These are phyloP conservation scores for Entonaema liquescens DNA, from an alignment of 495 filamentous ascomycete species.

Conservation along the genomic window DNA sequence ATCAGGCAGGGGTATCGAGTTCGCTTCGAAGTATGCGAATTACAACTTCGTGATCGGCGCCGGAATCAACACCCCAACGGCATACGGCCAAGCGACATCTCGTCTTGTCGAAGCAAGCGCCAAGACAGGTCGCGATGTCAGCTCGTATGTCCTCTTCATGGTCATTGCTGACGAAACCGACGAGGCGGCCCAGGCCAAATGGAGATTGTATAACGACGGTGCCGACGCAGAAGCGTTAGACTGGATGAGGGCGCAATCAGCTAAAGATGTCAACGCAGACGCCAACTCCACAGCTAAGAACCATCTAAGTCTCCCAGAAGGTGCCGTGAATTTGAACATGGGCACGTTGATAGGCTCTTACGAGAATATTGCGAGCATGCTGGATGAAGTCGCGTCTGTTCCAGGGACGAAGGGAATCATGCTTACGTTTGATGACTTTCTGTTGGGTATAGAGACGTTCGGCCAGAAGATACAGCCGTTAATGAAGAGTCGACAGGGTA, in stretches of 20 bases:
- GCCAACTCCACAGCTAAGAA: slow-evolving; percentile 40
- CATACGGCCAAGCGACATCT: slow-evolving; percentile 31
- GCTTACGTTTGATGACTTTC: slow-evolving; percentile 47
- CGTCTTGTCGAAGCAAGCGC: slow-evolving; percentile 39
- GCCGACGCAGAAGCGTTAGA: slow-evolving; percentile 41
- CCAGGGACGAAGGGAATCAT: slow-evolving; percentile 49
- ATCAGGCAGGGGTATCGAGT: slow-evolving; percentile 45
- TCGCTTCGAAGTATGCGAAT: slow-evolving; percentile 44
- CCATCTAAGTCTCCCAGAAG: slow-evolving; percentile 40
- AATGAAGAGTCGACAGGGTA: slow-evolving; percentile 42
- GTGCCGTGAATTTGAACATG: slow-evolving; percentile 46
- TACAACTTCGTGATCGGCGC: slow-evolving; percentile 46
- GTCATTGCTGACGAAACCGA: slow-evolving; percentile 48
- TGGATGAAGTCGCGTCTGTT: slow-evolving; percentile 44
- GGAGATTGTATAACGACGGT: slow-evolving; percentile 46
- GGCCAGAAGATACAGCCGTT: slow-evolving; percentile 46
- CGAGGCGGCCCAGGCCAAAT: slow-evolving; percentile 44
- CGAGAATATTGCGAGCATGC: slow-evolving; percentile 44
- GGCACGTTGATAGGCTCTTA: slow-evolving; percentile 45
- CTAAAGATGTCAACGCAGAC: slow-evolving; percentile 47
- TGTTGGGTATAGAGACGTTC: slow-evolving; percentile 43
- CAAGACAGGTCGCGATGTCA: slow-evolving; percentile 41
- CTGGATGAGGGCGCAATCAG: slow-evolving; percentile 43
- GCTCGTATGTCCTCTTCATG: slow-evolving; percentile 47
- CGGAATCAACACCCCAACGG: slow-evolving; percentile 46